Percentiles rank a stretch among this genome's conserved stretches.
phyloP scores from a whole-genome alignment of 768 basidiomycete genomes.

The Phlebiopsis gigantea region DNA sequence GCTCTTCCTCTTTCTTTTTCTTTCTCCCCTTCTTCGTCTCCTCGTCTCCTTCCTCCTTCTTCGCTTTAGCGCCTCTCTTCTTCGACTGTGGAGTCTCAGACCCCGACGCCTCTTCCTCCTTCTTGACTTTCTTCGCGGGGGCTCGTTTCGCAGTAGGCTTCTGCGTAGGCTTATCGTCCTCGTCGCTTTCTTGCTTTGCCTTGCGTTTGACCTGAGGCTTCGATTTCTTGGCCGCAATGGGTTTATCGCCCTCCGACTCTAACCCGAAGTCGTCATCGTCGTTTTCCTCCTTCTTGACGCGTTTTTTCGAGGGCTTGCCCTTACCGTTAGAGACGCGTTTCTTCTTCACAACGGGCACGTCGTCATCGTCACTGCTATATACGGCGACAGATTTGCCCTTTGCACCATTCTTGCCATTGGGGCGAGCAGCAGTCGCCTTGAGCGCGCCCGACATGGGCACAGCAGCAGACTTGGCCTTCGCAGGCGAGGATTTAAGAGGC shows the following conservation, averaged over 20 bases:
- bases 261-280: slow-evolving; percentile 23
- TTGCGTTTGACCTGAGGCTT: slow-evolving; percentile 28
- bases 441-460: slow-evolving; percentile 38
- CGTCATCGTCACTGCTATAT: slow-evolving; percentile 31
- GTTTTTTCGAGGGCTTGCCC: slow-evolving; percentile 56
- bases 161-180: slow-evolving; percentile 42
- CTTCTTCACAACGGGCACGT: slow-evolving; percentile 38
- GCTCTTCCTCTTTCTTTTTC: slow-evolving; percentile 55
- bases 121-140: slow-evolving; percentile 45
- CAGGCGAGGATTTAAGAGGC: slow-evolving; percentile 61
- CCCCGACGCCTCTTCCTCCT: slow-evolving; percentile 12
- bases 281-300: slow-evolving; percentile 32
- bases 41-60: slow-evolving; percentile 34
- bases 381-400: slow-evolving; percentile 23
- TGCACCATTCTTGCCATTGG: slow-evolving; percentile 20
- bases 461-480: slow-evolving; percentile 38
- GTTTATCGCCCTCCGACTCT: slow-evolving; percentile 28
- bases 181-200: slow-evolving; percentile 49
- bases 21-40: slow-evolving; percentile 44
- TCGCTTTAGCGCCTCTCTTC: slow-evolving; percentile 38
- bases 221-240: slow-evolving; percentile 22
- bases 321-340: slow-evolving; percentile 37
- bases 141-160: slow-evolving; percentile 38
- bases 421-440: slow-evolving; percentile 31
- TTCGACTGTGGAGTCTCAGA: slow-evolving; percentile 38